Base-by-base conservation (phyloP, 805 yeast species). In the Clavispora carvajalis region DNA sequence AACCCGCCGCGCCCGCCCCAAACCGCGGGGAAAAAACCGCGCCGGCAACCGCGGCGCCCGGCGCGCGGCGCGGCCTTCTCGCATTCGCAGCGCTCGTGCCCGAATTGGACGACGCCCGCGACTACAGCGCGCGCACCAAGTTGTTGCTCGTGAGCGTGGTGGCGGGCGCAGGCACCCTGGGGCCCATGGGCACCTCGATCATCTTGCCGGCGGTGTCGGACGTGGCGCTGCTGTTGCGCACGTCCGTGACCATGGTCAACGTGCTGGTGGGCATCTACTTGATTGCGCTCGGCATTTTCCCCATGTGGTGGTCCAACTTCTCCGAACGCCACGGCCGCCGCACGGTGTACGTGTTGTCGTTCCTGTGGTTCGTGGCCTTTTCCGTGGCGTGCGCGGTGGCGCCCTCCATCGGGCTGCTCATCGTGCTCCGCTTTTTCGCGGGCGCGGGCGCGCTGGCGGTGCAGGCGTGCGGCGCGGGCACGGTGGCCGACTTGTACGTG, bases 161-260 rank as follows among this genome's bases (percentile, higher is more conserved):
- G 36, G 90, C 91, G 0, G 63, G 76, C 43, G 89, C 90, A 6
- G 84, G 90, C 1, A 64, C 83, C 56, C 74, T 84, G 39, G 95
- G 95, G 1, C 95, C 96, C 5, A 84, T 87, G 93, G 95, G 93
- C 10, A 82, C 93, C 1, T 82, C 93, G 0, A 85, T 87, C 37
- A 69, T 87, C 53, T 74, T 84, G 37, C 96, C 96, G 0, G 91
- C 93, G 0, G 75, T 85, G 16, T 76, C 76, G 24, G 74, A 77
- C 39, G 73, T 87, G 31, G 73, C 74, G 4, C 46, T 49, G 1
- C 78, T 76, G 15, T 69, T 85, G 13, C 34, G 80, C 33, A 81
- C 95, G 0, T 53, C 76, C 4, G 73, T 73, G 1, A 64, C 79
- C 22, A 69, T 76, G 52, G 87, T 86, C 19, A 87, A 86, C 53